Evolutionary conservation across 1,139 yeast species (phyloP), one percentile per base, ranked within the genome.

Genomic region (Lodderomyces pseudojiufengensis): DNA sequence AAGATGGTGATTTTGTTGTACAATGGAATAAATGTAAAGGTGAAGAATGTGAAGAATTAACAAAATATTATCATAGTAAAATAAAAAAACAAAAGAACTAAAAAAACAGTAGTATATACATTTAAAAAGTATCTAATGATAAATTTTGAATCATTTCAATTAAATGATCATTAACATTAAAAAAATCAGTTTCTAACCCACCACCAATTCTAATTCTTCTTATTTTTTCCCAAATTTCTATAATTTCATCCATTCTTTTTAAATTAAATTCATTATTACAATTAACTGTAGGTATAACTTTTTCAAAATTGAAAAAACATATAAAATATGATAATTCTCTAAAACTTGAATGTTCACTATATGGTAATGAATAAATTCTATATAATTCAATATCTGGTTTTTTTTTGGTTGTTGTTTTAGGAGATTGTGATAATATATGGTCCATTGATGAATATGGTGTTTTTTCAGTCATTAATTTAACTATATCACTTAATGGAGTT

Each of bases 301-400:
- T 51, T 1, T 61, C 61, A 43, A 77, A 70, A 8, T 70, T 59
- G 35, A 85, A 52, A 25, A 70, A 62, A 2, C 72, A 62, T 24
- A 80, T 75, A 51, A 90, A 85, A 43, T 73, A 70, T 7, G 80
- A 69, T 33, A 92, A 65, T 51, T 92, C 97, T 31, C 84, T 64
- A 51, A 80, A 90, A 35, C 95, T 85, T 10, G 96, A 87, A 60
- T 92, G 98, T 54, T 92, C 98, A 50, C 95, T 83, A 52, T 92
- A 92, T 0, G 97, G 97, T 0, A 90, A 72, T 24, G 77, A 61
- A 49, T 80, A 80, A 1, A 79, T 62, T 36, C 80, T 72, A 42
- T 55, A 58, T 18, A 62, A 46, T 5, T 57, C 51, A 25, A 46
- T 47, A 32, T 63, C 66, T 3, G 52, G 54, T 25, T 51, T 53